Base-by-base conservation (phyloP, 192 early-diverging fungal genomes). In the Mortierella antarctica region DNA sequence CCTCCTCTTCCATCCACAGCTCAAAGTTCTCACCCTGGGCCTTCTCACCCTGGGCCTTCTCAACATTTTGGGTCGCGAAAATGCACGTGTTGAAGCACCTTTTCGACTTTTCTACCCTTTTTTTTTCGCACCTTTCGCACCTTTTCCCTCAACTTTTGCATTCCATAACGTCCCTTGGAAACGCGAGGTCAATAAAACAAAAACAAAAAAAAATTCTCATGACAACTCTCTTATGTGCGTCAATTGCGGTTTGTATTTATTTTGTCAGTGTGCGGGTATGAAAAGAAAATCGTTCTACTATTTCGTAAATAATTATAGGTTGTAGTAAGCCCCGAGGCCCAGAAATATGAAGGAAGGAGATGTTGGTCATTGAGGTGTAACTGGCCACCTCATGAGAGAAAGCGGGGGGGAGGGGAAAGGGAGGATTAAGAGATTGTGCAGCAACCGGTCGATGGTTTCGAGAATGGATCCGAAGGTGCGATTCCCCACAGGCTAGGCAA, bases 401-500 rank as follows among this genome's bases (percentile, higher is more conserved):
- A 31, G 31, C 41, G 42, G 15, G 10, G 10, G 40, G 9, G 31
- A 18, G 40, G 56, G 10, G 8, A 17, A 55, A 10, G 7, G n/a
- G 17, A 5, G 53, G 53, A 55, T 69, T 70, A 84, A n/a, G 56
- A 67, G 18, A 84, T 67, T 9, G 59, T 70, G 46, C 83, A 84
- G 62, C 83, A 84, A 46, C 67, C 67, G 11, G 70, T 68, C 15
- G 86, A 77, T 78, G 88, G 88, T 74, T 83, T 87, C 62, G 88
- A 86, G 70, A 87, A 91, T 23, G 88, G 89, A 82, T 91, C 89
- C 68, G 87, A 85, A 18, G 88, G 71, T 64, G 89, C 86, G 45
- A 80, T 83, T 10, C 89, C 89, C 89, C 89, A 91, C 60, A 87
- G 77, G 20, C 80, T 88, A 13, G 89, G 89, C 80, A 91, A 66